phyloP scores from a whole-genome alignment of 345 rosid genomes.

The Erucastrum elatum region DNA sequence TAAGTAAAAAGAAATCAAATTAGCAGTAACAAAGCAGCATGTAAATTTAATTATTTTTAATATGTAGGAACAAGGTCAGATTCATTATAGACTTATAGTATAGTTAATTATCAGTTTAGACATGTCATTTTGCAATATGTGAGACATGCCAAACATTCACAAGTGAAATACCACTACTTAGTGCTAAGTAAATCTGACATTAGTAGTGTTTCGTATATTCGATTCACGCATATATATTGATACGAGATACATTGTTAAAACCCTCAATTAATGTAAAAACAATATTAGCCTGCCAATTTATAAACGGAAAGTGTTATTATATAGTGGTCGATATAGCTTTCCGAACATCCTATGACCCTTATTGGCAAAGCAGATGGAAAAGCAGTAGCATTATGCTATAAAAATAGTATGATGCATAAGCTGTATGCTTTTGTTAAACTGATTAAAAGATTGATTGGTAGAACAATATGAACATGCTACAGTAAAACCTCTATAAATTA shows the following conservation, averaged over 20 bases:
- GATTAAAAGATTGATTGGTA: too few species aligned
- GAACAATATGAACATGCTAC: too few species aligned
- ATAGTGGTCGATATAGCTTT: background rate
- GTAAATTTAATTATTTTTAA: background rate
- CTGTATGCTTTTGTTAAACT: too few species aligned
- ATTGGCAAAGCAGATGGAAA: too few species aligned
- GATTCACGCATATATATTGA: background rate
- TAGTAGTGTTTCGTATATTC: background rate
- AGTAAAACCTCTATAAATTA: too few species aligned
- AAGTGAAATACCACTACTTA: slow-evolving; percentile 23
- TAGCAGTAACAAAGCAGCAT: background rate
- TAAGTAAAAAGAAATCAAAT: too few species aligned
- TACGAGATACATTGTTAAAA: background rate
- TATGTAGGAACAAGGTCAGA: slow-evolving; percentile 30
- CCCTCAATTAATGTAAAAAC: background rate
- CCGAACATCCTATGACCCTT: too few species aligned
- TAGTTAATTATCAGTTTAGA: background rate
- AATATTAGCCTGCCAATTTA: background rate
- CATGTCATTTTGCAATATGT: slow-evolving; percentile 25
- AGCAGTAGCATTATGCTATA: too few species aligned
- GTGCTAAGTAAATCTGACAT: slow-evolving; percentile 27
- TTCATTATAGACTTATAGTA: background rate
- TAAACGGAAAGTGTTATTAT: background rate
- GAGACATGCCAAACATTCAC: slow-evolving; percentile 34
- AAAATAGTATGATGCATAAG: too few species aligned